Percentiles rank a stretch among this genome's conserved stretches.
These are phyloP conservation scores for Metschnikowia rubicola DNA, from an alignment of 805 yeast genomes.

Conservation along the genomic window DNA sequence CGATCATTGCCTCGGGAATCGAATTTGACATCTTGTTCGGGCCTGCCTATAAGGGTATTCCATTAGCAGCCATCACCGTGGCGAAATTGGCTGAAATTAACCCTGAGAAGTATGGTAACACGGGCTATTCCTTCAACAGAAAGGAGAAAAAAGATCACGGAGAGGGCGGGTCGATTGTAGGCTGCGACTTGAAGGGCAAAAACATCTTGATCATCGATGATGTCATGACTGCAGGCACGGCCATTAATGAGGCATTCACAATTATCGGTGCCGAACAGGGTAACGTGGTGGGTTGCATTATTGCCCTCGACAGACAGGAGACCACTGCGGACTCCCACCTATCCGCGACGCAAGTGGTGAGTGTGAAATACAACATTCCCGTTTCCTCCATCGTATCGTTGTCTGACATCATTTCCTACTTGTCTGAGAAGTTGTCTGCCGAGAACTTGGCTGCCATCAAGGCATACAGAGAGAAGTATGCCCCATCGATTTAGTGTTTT, in stretches of 20 bases:
- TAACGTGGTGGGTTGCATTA: slow-evolving; percentile 73
- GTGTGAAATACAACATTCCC: slow-evolving; percentile 71
- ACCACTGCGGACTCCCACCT: slow-evolving; percentile 61
- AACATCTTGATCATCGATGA: slow-evolving; percentile 87
- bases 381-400: slow-evolving; percentile 78
- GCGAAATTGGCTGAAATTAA: slow-evolving; percentile 90
- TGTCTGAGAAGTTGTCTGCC: slow-evolving; percentile 52
- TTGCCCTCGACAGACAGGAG: slow-evolving; percentile 95
- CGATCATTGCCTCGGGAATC: slow-evolving; percentile 76
- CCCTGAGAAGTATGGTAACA: slow-evolving; percentile 65
- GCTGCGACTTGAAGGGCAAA: slow-evolving; percentile 69
- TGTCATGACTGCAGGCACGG: slow-evolving; percentile 98
- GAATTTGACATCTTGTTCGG: slow-evolving; percentile 92
- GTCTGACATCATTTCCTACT: slow-evolving; percentile 65
- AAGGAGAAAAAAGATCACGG: slow-evolving; percentile 98
- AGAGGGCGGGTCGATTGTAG: slow-evolving; percentile 95
- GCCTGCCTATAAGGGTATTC: slow-evolving; percentile 97
- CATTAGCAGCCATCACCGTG: slow-evolving; percentile 88
- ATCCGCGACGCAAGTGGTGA: slow-evolving; percentile 81
- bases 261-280: slow-evolving; percentile 73
- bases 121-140: slow-evolving; percentile 92
- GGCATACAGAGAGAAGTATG: slow-evolving; percentile 52
- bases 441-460: slow-evolving; percentile 58
- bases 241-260: slow-evolving; percentile 88
- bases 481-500: slow-evolving; percentile 28